Percentiles rank a stretch among this genome's conserved stretches.
Conservation (phyloP, 2,329 filamentous ascomycete genomes). For the Phoma sp. region DNA sequence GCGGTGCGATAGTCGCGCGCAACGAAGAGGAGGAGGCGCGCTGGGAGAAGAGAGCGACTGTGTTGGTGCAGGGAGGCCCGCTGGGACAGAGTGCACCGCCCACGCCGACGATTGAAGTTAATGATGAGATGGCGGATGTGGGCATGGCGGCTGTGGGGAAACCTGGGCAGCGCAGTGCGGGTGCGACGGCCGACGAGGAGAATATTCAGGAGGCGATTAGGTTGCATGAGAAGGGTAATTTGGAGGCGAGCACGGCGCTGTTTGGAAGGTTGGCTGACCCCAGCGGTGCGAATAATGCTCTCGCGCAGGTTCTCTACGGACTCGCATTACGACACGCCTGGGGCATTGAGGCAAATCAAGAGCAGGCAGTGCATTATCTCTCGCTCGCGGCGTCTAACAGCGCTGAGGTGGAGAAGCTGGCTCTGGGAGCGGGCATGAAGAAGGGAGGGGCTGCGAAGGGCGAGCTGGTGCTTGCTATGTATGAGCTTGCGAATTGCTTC, state of each 20-base stretch:
- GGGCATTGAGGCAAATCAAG: conserved; percentile 79
- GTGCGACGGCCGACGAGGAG: conserved; percentile 36
- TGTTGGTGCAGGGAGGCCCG: conserved; percentile 72
- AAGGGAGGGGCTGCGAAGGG: conserved; percentile 95
- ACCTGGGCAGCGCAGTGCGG: conserved; percentile 20
- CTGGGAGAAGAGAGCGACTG: conserved; percentile 95
- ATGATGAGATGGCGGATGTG: conserved; percentile 2
- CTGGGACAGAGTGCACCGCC: conserved; percentile 48
- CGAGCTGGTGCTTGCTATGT: conserved; percentile 94
- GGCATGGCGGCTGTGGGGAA: conserved; percentile 4
- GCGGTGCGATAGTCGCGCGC: conserved; percentile 52
- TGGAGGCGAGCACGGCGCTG: conserved; percentile 80
- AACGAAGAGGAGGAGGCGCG: conserved; percentile 62
- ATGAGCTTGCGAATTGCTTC: conserved; percentile 91
- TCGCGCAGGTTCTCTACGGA: conserved; percentile 95
- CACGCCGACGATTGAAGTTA: conserved; percentile 36
- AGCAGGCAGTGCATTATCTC: conserved; percentile 81
- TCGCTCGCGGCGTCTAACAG: conserved; percentile 90
- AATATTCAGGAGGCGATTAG: conserved; percentile 96
- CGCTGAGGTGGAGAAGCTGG: conserved; percentile 83
- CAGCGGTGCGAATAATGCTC: conserved; percentile 83
- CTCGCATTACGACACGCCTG: conserved; percentile 92
- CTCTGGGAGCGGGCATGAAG: conserved; percentile 84
- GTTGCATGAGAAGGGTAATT: conserved; percentile 83
- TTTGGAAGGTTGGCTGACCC: conserved; percentile 87